A percentile compares a stretch with the other conserved stretches of the same genome.
Conservation (phyloP, 2,329 filamentous ascomycete genomes). For the Microcera coccophila region DNA sequence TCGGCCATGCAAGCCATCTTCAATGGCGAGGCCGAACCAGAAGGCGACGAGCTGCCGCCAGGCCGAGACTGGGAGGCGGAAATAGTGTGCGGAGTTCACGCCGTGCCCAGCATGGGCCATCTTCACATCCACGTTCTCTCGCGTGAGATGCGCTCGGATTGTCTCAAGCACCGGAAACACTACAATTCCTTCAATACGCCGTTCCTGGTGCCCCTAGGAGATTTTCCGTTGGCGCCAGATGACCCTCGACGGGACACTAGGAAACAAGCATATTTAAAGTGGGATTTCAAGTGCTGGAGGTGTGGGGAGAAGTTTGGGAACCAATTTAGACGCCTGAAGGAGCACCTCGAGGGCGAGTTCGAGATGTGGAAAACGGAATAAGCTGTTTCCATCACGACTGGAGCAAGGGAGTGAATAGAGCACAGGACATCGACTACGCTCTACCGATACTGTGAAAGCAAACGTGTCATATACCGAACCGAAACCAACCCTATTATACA, state of each 20-base stretch:
- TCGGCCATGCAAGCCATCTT: conserved; percentile 63
- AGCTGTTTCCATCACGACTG: neutral
- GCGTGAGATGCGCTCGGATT: conserved; percentile 69
- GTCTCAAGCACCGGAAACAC: conserved; percentile 76
- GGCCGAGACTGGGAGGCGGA: conserved; percentile 78
- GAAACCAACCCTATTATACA: neutral
- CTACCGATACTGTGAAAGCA: neutral
- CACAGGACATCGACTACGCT: neutral
- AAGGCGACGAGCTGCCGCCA: conserved; percentile 48
- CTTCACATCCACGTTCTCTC: conserved; percentile 86
- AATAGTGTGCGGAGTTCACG: conserved; percentile 76
- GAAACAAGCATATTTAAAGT: conserved; percentile 56
- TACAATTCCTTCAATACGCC: conserved; percentile 87
- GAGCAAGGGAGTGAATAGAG: neutral
- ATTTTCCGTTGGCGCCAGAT: conserved; percentile 69
- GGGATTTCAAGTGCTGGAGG: conserved; percentile 77
- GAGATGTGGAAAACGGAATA: conserved; percentile 64
- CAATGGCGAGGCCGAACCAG: conserved; percentile 45
- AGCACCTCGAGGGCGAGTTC: conserved; percentile 72
- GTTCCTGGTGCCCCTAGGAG: conserved; percentile 74
- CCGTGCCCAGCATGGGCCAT: conserved; percentile 86
- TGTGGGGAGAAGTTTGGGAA: conserved; percentile 73
- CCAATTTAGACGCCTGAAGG: conserved; percentile 68
- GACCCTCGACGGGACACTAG: conserved; percentile 59
- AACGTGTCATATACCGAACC: neutral